Evolutionary conservation across 2,329 filamentous ascomycete species (phyloP).

Genomic region (Bipolaris victoriae): DNA sequence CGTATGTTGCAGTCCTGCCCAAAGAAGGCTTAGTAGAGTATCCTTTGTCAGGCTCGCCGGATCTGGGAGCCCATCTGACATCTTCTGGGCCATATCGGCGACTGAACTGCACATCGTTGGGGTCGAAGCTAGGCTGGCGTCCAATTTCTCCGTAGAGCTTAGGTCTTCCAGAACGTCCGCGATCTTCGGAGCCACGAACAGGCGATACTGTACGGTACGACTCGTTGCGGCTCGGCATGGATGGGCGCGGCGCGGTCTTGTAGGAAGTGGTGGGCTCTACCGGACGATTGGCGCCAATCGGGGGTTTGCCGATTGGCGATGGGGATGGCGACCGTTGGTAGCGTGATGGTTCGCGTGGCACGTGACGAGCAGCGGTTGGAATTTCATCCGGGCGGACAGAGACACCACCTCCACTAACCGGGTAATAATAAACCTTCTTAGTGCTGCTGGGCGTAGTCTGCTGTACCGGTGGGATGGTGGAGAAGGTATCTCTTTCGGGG

Average conservation of each 20-base stretch:
- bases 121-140: conserved; percentile 40
- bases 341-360: conserved; percentile 42
- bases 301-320: conserved; percentile 41
- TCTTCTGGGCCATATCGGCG: conserved; percentile 46
- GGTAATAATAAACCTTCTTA: conserved; percentile 40
- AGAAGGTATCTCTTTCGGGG: conserved; percentile 31
- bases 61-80: conserved; percentile 39
- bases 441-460: conserved; percentile 26
- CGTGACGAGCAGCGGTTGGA: conserved; percentile 36
- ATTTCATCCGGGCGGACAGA: conserved; percentile 31
- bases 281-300: conserved; percentile 42
- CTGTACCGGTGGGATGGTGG: conserved; percentile 30
- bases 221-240: conserved; percentile 28
- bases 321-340: conserved; percentile 39
- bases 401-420: conserved; percentile 33
- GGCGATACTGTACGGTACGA: conserved; percentile 36
- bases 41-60: conserved; percentile 32
- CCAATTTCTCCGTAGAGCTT: conserved; percentile 37
- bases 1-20: conserved; percentile 36
- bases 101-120: conserved; percentile 41
- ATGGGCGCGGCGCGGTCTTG: conserved; percentile 19
- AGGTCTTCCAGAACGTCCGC: conserved; percentile 29
- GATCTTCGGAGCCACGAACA: conserved; percentile 27
- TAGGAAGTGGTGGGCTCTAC: conserved; percentile 22
- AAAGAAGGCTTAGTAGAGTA: conserved; percentile 34